Evolutionary conservation across 2,329 filamentous ascomycete species (phyloP), one percentile per base, ranked within the genome.

Genomic region (Cladosporium sphaerospermum): DNA sequence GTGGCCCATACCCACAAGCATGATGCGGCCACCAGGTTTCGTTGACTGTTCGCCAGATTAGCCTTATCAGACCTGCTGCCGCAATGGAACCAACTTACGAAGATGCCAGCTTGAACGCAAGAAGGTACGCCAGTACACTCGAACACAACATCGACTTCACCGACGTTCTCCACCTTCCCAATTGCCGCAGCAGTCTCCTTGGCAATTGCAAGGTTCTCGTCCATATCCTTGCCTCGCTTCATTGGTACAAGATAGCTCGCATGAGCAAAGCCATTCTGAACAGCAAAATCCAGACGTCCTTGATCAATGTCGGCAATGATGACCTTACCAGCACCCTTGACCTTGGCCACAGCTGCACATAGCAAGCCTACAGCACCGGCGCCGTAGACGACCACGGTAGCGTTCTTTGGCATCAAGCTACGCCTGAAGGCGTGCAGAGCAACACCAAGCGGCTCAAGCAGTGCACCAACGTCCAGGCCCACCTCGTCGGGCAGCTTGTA

Each of bases 1-100:
- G 4, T 81, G 86, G 36, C 87, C 87, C 86, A 90, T 90, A 50
- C 86, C 87, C 19, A 91, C 85, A 67, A 90, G 83, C 67, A 90
- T 78, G 45, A 89, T 76, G 61, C 84, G 85, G 14, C 86, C 86
- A 23, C 86, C 87, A 0, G 86, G 51, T 13, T 53, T 53, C 13
- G 51, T 53, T 42, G 51, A 46, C 51, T 53, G 8, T 23, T 8
- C 28, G 11, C 7, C 9, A 28, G 28, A 16, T 51, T 37, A 51
- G 48, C 10, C 2, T 28, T 44, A 8, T 31, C 39, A 41, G 39
- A 41, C 14, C 28, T 46, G 10, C n/a, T 16, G n/a, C 4, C n/a
- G 9, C 13, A 13, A 33, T 42, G 13, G 9, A 14, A 9, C 14
- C n/a, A 28, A 67, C 71, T 65, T 59, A 75, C 84, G 60, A 86